Base-by-base conservation (phyloP, 1,284 basidiomycete species). In the Anthracocystis panici-leucophaei region DNA sequence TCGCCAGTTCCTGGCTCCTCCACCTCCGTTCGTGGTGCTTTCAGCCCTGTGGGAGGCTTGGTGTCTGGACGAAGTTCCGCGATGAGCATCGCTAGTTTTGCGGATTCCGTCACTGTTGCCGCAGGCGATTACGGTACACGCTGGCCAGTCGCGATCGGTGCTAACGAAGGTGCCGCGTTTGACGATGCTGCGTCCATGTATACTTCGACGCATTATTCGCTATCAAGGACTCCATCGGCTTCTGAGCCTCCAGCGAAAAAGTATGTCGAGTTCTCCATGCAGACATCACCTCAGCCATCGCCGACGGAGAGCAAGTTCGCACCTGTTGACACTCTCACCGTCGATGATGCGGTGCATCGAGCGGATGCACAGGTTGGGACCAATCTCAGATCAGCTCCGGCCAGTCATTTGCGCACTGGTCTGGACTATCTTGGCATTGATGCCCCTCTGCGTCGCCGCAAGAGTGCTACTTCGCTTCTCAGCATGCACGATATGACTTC, bases 261-360 rank as follows among this genome's bases (percentile, higher is more conserved):
- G 18, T 77, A 75, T 20, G 75, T 64, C 29, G 78, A 79, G 38
- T 66, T 77, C 44, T 61, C 50, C 18, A 70, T 75, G 66, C 78
- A 79, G 59, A 79, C 78, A 5, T 79, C 78, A 18, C 76, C 79
- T 80, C 92, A 60, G 87, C 95, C 63, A 87, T 92, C 51, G 91
- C 94, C 2, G 87, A 95, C 57, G 93, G 96, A 84, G 89, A 94
- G 69, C 94, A 27, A n/a, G 2, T 56, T 64, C 12, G 49, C 67
- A 11, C 93, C 3, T 91, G 29, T 57, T 5, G 52, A 64, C 11
- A 57, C 61, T 10, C 61, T 60, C 38, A 64, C 56, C 23, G 44
- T 60, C 27, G 67, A 64, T 27, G 57, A 55, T 18, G 35, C 10
- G 23, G 53, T 20, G 9, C 18, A 38, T 23, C 52, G 42, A 45